A percentile compares a stretch with the other conserved stretches of the same genome.
phyloP scores from a whole-genome alignment of 352 stramenopile species.

The Phytophthora syringae region DNA sequence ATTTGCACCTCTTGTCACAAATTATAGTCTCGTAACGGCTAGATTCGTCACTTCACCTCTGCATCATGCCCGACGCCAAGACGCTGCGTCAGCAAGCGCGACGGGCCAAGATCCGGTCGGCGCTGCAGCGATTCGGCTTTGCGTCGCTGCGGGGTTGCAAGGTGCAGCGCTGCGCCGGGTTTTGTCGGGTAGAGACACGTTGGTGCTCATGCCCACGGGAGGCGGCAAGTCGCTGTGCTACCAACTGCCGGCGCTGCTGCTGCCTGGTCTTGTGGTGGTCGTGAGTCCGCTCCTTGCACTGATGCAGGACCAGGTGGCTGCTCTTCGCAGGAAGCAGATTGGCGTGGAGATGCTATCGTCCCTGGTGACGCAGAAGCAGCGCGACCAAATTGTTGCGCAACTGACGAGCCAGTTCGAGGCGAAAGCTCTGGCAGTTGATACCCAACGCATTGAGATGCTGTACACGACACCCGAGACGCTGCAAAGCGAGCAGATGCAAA shows the following conservation, averaged over 20 bases:
- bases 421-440: neutral
- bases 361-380: conserved; percentile 41
- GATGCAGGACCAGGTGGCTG: conserved; percentile 89
- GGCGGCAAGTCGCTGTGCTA: conserved; percentile 98
- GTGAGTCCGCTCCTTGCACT: conserved; percentile 89
- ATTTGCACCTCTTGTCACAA: too few relatives aligned
- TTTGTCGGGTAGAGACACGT: conserved; percentile 48
- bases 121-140: conserved; percentile 58
- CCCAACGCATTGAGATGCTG: conserved; percentile 58
- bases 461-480: conserved; percentile 92
- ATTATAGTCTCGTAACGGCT: neutral
- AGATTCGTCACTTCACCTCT: conserved; percentile 21
- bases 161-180: conserved; percentile 51
- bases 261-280: conserved; percentile 84
- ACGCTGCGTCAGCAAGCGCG: conserved; percentile 49
- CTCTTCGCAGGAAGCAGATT: conserved; percentile 55
- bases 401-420: conserved; percentile 31
- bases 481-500: conserved; percentile 55
- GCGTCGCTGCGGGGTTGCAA: conserved; percentile 49
- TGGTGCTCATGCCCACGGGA: conserved; percentile 97
- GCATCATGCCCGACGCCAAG: conserved; percentile 19
- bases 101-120: conserved; percentile 51
- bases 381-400: conserved; percentile 32
- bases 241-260: conserved; percentile 86
- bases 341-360: conserved; percentile 67